Conservation (phyloP, 73 alveolate genomes). For the Uronychia setigera region DNA sequence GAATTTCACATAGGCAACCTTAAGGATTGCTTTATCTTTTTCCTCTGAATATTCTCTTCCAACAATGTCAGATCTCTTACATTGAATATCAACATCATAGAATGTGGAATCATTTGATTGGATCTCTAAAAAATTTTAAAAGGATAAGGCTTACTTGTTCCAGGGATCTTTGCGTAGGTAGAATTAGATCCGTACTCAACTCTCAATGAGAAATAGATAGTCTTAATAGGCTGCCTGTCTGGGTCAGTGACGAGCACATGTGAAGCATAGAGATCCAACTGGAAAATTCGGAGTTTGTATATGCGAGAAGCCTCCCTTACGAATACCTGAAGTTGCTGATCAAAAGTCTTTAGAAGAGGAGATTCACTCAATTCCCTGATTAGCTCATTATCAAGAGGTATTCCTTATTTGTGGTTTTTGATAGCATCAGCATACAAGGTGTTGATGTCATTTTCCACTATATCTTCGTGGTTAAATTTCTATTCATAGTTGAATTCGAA, state of each 20-base stretch:
- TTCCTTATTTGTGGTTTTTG: neutral
- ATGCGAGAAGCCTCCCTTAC: slow-evolving; percentile 37
- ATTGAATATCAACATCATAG: neutral
- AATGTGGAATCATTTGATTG: neutral
- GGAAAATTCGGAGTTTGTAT: slow-evolving; percentile 16
- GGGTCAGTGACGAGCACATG: slow-evolving; percentile 19
- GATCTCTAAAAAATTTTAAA: neutral
- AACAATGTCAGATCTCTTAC: slow-evolving; percentile 31
- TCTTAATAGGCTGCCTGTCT: slow-evolving; percentile 2
- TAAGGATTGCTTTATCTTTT: neutral
- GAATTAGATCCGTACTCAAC: slow-evolving; percentile 4
- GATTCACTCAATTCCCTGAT: neutral
- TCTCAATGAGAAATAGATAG: neutral
- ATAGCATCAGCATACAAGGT: neutral
- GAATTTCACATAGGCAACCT: slow-evolving; percentile 34
- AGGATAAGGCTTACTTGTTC: neutral
- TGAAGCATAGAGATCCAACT: slow-evolving; percentile 17
- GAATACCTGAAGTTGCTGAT: slow-evolving; percentile 14
- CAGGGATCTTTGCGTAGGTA: neutral
- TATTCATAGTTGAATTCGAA: neutral
- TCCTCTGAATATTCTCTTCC: slow-evolving; percentile 45
- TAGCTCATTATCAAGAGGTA: neutral
- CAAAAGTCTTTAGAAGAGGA: neutral
- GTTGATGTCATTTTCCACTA: neutral
- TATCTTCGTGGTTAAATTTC: neutral